A percentile compares a stretch with the other conserved stretches of the same genome.
phyloP scores from a whole-genome alignment of 148 eudicot genomes.

The Silene latifolia region DNA sequence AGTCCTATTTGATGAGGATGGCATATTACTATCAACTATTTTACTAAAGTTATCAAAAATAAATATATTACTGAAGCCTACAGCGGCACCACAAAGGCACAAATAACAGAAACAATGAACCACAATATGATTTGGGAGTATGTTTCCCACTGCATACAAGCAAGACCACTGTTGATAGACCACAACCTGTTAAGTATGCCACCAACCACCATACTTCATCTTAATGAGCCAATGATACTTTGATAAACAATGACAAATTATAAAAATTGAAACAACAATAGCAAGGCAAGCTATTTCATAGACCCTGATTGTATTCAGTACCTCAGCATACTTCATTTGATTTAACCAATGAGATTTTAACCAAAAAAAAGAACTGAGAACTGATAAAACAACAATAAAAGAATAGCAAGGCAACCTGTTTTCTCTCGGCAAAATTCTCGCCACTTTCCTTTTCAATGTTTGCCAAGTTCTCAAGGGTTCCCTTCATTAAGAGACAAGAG shows the following conservation, averaged over 20 bases:
- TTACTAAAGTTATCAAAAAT: no score
- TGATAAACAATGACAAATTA: not conserved
- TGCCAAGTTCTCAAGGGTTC: conserved; percentile 61
- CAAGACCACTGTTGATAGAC: not conserved
- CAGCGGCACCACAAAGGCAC: not conserved
- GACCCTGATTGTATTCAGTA: not conserved
- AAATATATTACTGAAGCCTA: not conserved
- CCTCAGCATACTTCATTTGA: not conserved
- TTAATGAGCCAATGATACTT: not conserved
- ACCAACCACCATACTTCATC: not conserved
- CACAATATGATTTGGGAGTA: not conserved
- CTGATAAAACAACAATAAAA: not conserved
- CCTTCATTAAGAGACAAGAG: conserved; percentile 56
- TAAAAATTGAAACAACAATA: not conserved
- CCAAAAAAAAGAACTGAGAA: not conserved
- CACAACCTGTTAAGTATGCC: not conserved
- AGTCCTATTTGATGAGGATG: not conserved
- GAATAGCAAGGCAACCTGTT: conserved; percentile 52
- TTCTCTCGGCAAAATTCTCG: conserved; percentile 67
- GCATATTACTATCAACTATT: not conserved
- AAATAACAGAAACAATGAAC: not conserved
- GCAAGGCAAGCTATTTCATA: no score
- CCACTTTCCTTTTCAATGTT: conserved; percentile 78
- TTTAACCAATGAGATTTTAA: not conserved
- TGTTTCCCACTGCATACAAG: not conserved